phyloP scores from a whole-genome alignment of 2,329 filamentous ascomycete species.

The Diaporthe destruens region DNA sequence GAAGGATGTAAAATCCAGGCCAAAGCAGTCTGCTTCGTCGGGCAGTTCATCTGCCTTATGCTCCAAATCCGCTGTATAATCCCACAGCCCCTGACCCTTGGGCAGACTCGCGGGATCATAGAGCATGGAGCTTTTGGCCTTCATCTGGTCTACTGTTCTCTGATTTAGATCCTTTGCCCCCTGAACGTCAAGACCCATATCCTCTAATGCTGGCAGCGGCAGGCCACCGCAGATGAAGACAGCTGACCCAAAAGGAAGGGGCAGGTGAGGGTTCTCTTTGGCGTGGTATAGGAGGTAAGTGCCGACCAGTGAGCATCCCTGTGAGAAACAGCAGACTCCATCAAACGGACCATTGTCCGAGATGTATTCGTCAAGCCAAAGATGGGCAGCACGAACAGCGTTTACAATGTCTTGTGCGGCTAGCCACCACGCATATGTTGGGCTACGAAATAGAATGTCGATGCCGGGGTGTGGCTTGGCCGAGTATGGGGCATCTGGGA shows the following conservation, averaged over 20 bases:
- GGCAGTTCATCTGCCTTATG: conserved; percentile 50
- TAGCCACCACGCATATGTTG: conserved; percentile 50
- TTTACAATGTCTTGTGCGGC: conserved; percentile 43
- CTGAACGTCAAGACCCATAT: conserved; percentile 51
- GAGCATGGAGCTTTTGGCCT: conserved; percentile 46
- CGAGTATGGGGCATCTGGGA: conserved; percentile 51
- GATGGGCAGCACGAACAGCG: conserved; percentile 51
- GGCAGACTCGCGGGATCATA: conserved; percentile 46
- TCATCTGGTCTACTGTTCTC: conserved; percentile 46
- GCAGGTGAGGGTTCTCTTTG: conserved; percentile 48
- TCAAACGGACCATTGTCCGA: conserved; percentile 52
- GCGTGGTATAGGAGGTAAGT: conserved; percentile 56
- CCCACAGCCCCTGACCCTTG: conserved; percentile 51
- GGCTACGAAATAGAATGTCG: conserved; percentile 49
- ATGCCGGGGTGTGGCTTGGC: conserved; percentile 50
- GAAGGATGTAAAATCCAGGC: conserved; percentile 51
- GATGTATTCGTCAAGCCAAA: conserved; percentile 53
- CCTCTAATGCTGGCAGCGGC: conserved; percentile 51
- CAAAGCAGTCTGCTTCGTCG: conserved; percentile 49
- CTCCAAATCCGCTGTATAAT: conserved; percentile 49
- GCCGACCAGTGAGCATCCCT: conserved; percentile 54
- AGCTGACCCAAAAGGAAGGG: conserved; percentile 54
- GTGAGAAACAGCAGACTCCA: conserved; percentile 53
- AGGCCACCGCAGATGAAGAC: conserved; percentile 57
- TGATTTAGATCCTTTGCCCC: conserved; percentile 50